A percentile compares a stretch with the other conserved stretches of the same genome.
Conservation (phyloP, 495 filamentous ascomycete species). For the Aspergillus affinis region DNA sequence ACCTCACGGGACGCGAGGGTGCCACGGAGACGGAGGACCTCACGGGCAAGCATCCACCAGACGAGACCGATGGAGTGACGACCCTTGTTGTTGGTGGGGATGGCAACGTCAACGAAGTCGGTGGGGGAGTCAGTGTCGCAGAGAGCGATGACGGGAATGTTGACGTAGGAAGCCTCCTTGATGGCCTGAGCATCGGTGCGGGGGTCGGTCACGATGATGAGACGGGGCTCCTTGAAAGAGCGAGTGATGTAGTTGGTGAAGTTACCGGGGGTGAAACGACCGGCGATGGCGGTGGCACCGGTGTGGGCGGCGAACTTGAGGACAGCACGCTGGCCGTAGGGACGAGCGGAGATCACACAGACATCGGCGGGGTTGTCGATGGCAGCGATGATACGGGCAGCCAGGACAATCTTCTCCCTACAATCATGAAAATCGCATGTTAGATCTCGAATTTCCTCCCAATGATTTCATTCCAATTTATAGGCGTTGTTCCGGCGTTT, state of each 20-base stretch:
- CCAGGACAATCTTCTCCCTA: slow-evolving; percentile 99
- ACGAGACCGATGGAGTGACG: slow-evolving; percentile 96
- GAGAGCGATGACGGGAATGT: slow-evolving; percentile 98
- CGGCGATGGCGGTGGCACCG: slow-evolving; percentile 94
- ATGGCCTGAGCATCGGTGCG: slow-evolving; percentile 99
- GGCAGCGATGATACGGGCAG: slow-evolving; percentile 96
- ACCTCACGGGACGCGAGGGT: slow-evolving; percentile 90
- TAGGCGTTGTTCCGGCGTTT: background rate
- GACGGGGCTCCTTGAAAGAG: slow-evolving; percentile 99
- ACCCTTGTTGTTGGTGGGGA: slow-evolving; percentile 99
- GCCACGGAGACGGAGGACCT: slow-evolving; percentile 97
- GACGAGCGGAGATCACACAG: slow-evolving; percentile 98
- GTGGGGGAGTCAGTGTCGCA: slow-evolving; percentile 99
- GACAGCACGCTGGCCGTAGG: slow-evolving; percentile 98
- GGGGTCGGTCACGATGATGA: slow-evolving; percentile 98
- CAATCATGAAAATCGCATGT: slow-evolving; percentile 22
- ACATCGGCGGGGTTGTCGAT: slow-evolving; percentile 99
- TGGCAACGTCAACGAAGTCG: slow-evolving; percentile 99
- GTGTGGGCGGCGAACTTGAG: slow-evolving; percentile 99
- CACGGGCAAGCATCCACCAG: slow-evolving; percentile 99
- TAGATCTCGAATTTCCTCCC: slow-evolving; percentile 20
- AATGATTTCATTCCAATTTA: background rate
- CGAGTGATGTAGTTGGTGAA: slow-evolving; percentile 99
- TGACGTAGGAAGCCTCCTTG: slow-evolving; percentile 99
- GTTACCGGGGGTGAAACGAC: slow-evolving; percentile 99